Base-by-base conservation (phyloP, 2,329 filamentous ascomycete species). In the Westerdykella sp. region DNA sequence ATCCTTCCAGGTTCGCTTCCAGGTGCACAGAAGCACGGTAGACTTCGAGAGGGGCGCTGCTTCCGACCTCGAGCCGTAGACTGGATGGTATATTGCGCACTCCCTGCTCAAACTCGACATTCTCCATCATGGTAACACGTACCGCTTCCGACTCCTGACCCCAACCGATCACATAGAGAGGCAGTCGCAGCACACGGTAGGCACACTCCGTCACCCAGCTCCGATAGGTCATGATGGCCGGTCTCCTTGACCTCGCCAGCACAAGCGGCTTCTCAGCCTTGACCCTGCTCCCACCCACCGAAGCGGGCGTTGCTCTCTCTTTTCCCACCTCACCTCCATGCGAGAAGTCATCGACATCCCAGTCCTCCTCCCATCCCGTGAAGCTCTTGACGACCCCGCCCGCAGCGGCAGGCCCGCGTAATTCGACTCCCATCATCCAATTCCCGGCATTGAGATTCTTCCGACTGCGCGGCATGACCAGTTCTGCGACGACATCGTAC, bases 401-500 rank as follows among this genome's bases (percentile, higher is more conserved):
- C 0, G 44, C 38, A 2, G 41, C 42, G 2, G 44, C 39, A 0
- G 60, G 57, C 0, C 57, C 66, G 39, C 86, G 75, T 40, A 95
- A 77, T 47, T 81, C 78, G 13, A 95, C 71, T 37, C 86, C 83
- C 14, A 97, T 72, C 93, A 98, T 98, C 73, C 96, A 97, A 69
- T 97, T 97, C 22, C 93, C 93, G 12, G 79, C 78, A 2, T 77
- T 78, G 16, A 85, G 69, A 58, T 98, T 98, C 1, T 75, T 68
- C 0, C 80, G 81, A 2, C 87, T 93, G 34, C 84, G 81, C 14
- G 93, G 93, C 49, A 98, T 74, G 3, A 79, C 77, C 25, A 98
- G 74, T 16, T 80, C 74, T 1, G 97, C 74, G 5, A 78, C 76
- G 34, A 98, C 77, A 65, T 97, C 89, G 73, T 98, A 98, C 38